Evolutionary conservation across 148 eudicot species (phyloP).

Genomic region (Chenopodium quinoa): DNA sequence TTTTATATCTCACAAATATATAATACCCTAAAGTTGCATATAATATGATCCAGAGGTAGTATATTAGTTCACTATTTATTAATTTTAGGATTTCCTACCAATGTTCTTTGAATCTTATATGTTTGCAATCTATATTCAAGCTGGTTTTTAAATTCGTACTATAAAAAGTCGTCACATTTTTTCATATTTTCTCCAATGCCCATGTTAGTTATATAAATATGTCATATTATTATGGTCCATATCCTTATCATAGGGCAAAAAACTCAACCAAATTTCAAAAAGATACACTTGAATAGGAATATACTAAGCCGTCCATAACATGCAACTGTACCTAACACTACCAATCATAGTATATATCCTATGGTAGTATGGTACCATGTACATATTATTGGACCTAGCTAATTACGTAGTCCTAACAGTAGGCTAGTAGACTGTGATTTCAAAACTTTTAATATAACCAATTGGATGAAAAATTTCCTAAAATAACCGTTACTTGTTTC

Average conservation of each 20-base stretch:
- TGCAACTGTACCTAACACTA: constrained; percentile 16
- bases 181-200: too few relatives aligned
- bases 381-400: neutral
- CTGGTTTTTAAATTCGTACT: neutral
- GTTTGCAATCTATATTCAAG: neutral
- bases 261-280: neutral
- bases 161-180: neutral
- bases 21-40: too few relatives aligned
- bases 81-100: neutral
- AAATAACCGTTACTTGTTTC: constrained; percentile 1
- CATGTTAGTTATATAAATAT: too few relatives aligned
- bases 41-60: too few relatives aligned
- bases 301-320: constrained; percentile 10
- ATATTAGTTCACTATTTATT: neutral
- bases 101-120: neutral
- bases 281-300: neutral
- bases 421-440: neutral
- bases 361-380: constrained; percentile 2
- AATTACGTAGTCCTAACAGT: constrained; percentile 7
- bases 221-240: neutral
- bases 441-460: neutral
- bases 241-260: neutral
- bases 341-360: too few relatives aligned
- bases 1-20: too few relatives aligned
- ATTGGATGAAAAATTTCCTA: neutral